A percentile compares a stretch with the other conserved stretches of the same genome.
Evolutionary conservation across 352 stramenopile genomes (phyloP).

Genomic region (Phytophthora gonapodyides): DNA sequence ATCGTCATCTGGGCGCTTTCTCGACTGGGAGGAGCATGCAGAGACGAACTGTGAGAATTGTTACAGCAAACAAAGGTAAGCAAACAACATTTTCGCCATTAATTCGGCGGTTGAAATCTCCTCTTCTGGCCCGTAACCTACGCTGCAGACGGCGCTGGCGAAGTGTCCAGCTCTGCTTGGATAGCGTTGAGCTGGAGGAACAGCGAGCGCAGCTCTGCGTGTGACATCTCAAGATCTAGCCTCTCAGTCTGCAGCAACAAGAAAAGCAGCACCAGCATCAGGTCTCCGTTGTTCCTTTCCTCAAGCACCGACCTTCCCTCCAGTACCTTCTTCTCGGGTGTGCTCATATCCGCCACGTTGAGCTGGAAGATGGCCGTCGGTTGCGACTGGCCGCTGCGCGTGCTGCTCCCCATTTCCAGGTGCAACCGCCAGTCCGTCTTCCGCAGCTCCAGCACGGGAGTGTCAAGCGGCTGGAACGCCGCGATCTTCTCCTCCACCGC

Average conservation of each 20-base stretch:
- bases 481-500: conserved; percentile 12
- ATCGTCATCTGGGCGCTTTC: neutral
- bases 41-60: neutral
- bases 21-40: neutral
- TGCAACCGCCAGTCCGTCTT: conserved; percentile 58
- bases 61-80: neutral
- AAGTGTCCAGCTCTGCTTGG: conserved; percentile 55
- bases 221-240: conserved; percentile 62
- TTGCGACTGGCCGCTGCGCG: conserved; percentile 42
- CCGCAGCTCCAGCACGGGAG: conserved; percentile 34
- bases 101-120: no score
- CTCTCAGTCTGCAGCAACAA: conserved; percentile 39
- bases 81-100: no score
- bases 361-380: conserved; percentile 65
- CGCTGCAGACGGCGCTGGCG: conserved; percentile 16
- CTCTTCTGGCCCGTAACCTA: neutral
- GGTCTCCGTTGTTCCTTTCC: no score
- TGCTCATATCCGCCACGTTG: conserved; percentile 27
- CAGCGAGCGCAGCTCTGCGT: conserved; percentile 53
- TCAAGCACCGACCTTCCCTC: neutral
- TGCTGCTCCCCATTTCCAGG: conserved; percentile 56
- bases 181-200: conserved; percentile 71
- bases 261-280: conserved; percentile 4
- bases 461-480: conserved; percentile 4
- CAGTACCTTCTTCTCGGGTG: conserved; percentile 17